A percentile compares a stretch with the other conserved stretches of the same genome.
Evolutionary conservation across 2,329 filamentous ascomycete species (phyloP).

Genomic region (Pestalotiopsis sp.): DNA sequence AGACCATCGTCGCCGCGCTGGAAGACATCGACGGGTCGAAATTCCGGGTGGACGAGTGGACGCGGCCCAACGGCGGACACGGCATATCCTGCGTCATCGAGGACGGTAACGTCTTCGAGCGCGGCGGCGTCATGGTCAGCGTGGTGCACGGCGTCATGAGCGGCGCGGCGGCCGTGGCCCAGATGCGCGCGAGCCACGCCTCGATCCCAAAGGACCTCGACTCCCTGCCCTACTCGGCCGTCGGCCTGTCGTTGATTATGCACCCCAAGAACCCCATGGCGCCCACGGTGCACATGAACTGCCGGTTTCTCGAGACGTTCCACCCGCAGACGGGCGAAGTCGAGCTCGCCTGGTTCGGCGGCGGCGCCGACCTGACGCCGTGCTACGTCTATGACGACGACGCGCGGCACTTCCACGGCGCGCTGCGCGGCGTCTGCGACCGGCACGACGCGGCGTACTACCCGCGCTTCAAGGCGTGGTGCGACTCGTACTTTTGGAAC

Average conservation of each 20-base stretch:
- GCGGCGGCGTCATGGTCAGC: conserved; percentile 92
- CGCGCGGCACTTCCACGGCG: conserved; percentile 92
- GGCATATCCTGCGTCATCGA: conserved; percentile 96
- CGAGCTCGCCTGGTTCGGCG: conserved; percentile 92
- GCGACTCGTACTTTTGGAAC: conserved; percentile 94
- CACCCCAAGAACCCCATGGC: conserved; percentile 96
- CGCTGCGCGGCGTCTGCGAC: conserved; percentile 90
- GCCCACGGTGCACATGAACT: conserved; percentile 96
- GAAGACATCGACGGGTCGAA: conserved; percentile 80
- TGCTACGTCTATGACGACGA: conserved; percentile 96
- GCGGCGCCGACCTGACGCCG: conserved; percentile 90
- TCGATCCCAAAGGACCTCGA: conserved; percentile 70
- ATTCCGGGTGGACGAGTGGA: conserved; percentile 87
- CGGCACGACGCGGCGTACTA: conserved; percentile 91
- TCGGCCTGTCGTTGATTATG: conserved; percentile 87
- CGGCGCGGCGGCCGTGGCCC: conserved; percentile 78
- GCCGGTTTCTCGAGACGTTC: conserved; percentile 96
- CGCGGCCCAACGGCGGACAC: conserved; percentile 83
- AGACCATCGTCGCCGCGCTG: conserved; percentile 80
- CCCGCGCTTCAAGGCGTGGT: conserved; percentile 95
- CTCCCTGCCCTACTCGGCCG: conserved; percentile 85
- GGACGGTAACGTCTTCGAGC: conserved; percentile 96
- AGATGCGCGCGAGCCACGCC: conserved; percentile 92
- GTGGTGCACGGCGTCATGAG: conserved; percentile 92
- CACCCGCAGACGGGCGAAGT: conserved; percentile 78